Evolutionary conservation across 179 eudicot genomes (phyloP).

Genomic region (Beta macrorhiza): DNA sequence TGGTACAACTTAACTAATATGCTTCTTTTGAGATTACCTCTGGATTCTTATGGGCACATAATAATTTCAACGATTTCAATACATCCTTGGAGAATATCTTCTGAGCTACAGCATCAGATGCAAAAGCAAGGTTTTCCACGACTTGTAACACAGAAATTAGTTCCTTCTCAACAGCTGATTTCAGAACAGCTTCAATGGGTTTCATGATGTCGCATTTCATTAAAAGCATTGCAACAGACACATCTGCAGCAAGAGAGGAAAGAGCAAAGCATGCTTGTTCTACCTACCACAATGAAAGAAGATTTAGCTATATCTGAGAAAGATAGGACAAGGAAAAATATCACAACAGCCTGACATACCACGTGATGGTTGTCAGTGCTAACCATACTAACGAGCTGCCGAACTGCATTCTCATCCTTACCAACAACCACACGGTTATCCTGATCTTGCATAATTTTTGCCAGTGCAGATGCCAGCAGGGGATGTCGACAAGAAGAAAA

Average conservation of each 20-base stretch:
- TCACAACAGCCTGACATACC: conserved; percentile 48
- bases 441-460: conserved; percentile 91
- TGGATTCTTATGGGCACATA: conserved; percentile 78
- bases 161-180: conserved; percentile 68
- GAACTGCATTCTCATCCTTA: conserved; percentile 95
- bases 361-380: conserved; percentile 94
- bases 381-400: conserved; percentile 99
- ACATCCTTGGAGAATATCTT: conserved; percentile 89
- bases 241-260: conserved; percentile 87
- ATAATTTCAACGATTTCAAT: conserved; percentile 68
- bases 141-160: conserved; percentile 79
- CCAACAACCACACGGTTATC: conserved; percentile 79
- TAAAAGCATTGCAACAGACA: conserved; percentile 71
- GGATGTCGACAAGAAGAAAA: conserved; percentile 99
- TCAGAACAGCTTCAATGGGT: conserved; percentile 77
- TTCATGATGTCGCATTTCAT: conserved; percentile 96
- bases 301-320: conserved; percentile 24
- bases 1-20: conserved; percentile 14
- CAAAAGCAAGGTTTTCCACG: conserved; percentile 79
- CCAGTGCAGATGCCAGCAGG: conserved; percentile 91
- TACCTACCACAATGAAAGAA: conserved; percentile 50
- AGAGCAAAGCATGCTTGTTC: conserved; percentile 99
- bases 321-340: neutral
- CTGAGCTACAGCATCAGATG: conserved; percentile 82
- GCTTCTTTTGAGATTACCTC: conserved; percentile 53